Conservation (phyloP, 495 filamentous ascomycete species). For the Lepidopterella palustris region DNA sequence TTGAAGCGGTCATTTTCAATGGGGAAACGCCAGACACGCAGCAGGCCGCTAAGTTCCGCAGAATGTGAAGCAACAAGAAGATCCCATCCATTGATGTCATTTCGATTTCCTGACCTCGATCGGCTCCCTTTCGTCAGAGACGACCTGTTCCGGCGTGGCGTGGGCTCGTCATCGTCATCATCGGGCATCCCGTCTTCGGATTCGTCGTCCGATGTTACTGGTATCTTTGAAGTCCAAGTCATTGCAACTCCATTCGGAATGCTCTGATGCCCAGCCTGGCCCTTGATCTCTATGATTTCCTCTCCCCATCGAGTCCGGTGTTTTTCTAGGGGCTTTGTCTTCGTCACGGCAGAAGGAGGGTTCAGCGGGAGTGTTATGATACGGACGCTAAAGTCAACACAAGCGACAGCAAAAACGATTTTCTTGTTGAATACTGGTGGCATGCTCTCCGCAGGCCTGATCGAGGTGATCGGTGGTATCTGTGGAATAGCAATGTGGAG, state of each 20-base stretch:
- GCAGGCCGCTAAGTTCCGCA: constrained; percentile 57
- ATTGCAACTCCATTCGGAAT: constrained; percentile 58
- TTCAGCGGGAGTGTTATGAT: constrained; percentile 66
- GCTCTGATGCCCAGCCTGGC: constrained; percentile 25
- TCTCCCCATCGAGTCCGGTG: constrained; percentile 16
- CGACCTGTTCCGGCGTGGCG: constrained; percentile 2
- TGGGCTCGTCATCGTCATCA: constrained; percentile 11
- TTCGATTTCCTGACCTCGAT: constrained; percentile 11
- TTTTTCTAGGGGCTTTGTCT: constrained; percentile 23
- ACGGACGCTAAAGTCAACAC: constrained; percentile 60
- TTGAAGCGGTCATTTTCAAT: constrained; percentile 27
- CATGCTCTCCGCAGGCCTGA: constrained; percentile 42
- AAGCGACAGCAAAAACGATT: constrained; percentile 65
- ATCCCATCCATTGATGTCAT: constrained; percentile 41
- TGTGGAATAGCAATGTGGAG: constrained; percentile 36
- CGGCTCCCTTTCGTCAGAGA: constrained; percentile 7
- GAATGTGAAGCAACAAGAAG: constrained; percentile 58
- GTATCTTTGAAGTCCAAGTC: constrained; percentile 51
- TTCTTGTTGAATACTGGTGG: constrained; percentile 54
- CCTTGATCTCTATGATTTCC: constrained; percentile 17
- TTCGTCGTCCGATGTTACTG: constrained; percentile 24
- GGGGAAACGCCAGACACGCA: constrained; percentile 51
- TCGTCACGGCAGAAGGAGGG: constrained; percentile 57
- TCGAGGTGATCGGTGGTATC: constrained; percentile 20
- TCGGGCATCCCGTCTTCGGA: constrained; percentile 26